These are phyloP conservation scores for Linum tenue DNA, from an alignment of 345 rosid genomes.

Conservation along the genomic window DNA sequence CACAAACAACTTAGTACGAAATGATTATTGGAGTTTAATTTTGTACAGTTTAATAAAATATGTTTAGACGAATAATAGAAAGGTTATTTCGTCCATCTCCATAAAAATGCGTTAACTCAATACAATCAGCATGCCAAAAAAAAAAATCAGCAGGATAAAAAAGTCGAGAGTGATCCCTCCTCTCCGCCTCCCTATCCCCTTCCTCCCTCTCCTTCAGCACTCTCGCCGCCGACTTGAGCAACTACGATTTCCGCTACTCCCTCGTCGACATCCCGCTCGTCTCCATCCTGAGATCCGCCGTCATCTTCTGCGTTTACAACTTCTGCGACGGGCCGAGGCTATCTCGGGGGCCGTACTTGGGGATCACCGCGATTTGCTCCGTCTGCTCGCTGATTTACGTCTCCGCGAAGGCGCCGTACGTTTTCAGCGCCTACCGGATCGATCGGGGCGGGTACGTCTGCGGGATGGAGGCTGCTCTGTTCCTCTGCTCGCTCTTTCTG, in stretches of 20 bases:
- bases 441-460: slow-evolving; percentile 36
- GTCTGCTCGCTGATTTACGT: slow-evolving; percentile 58
- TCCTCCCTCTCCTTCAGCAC: slow-evolving; percentile 23
- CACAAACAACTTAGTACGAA: too few species aligned
- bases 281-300: slow-evolving; percentile 66
- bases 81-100: too few species aligned
- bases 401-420: slow-evolving; percentile 65
- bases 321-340: slow-evolving; percentile 76
- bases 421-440: slow-evolving; percentile 36
- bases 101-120: too few species aligned
- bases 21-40: too few species aligned
- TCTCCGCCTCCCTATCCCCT: slow-evolving; percentile 47
- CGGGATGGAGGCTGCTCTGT: slow-evolving; percentile 60
- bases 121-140: too few species aligned
- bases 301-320: slow-evolving; percentile 82
- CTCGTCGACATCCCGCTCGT: slow-evolving; percentile 36
- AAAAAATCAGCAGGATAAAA: too few species aligned
- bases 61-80: too few species aligned
- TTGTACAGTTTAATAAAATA: too few species aligned
- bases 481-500: slow-evolving; percentile 48
- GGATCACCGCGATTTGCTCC: slow-evolving; percentile 59
- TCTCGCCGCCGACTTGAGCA: slow-evolving; percentile 22
- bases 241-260: slow-evolving; percentile 21
- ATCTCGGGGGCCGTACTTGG: slow-evolving; percentile 73
- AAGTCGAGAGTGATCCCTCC: too few species aligned